A percentile compares a stretch with the other conserved stretches of the same genome.
phyloP scores from a whole-genome alignment of 139 green algal genomes.

The Asterochloris sp. region DNA sequence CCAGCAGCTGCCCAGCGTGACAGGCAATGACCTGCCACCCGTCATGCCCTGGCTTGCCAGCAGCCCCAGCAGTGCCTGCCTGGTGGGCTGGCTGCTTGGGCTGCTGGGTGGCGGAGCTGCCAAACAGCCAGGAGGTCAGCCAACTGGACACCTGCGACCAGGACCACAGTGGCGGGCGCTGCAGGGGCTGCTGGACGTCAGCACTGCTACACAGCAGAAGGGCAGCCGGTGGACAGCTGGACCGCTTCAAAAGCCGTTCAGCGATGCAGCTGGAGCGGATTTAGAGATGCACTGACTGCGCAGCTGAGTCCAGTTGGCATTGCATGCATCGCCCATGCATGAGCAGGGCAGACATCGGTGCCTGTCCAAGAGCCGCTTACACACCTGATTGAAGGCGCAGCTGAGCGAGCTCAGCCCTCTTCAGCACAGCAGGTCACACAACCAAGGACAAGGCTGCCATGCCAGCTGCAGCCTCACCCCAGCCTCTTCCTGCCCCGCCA shows the following conservation, averaged over 20 bases:
- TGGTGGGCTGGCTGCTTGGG: conserved; percentile 28
- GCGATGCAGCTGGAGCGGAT: background rate
- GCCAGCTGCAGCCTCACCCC: background rate
- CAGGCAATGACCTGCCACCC: conserved; percentile 43
- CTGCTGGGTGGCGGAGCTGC: background rate
- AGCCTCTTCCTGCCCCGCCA: background rate
- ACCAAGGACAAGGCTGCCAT: background rate
- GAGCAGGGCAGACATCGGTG: background rate
- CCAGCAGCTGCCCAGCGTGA: conserved; percentile 53
- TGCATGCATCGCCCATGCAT: background rate
- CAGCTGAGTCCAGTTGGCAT: background rate
- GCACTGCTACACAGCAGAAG: no score
- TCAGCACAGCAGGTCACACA: background rate
- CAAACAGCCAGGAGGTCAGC: background rate
- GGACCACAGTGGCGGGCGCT: background rate
- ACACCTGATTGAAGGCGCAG: background rate
- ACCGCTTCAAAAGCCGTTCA: background rate
- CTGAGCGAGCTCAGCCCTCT: background rate
- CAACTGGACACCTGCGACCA: background rate
- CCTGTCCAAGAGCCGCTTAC: background rate
- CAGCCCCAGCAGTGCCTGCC: conserved; percentile 27
- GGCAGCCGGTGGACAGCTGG: no score
- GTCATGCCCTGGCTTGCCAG: background rate
- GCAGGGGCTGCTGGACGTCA: background rate
- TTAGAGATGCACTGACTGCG: background rate